Evolutionary conservation across 495 filamentous ascomycete species (phyloP).

Genomic region (Penicillium coffeae): DNA sequence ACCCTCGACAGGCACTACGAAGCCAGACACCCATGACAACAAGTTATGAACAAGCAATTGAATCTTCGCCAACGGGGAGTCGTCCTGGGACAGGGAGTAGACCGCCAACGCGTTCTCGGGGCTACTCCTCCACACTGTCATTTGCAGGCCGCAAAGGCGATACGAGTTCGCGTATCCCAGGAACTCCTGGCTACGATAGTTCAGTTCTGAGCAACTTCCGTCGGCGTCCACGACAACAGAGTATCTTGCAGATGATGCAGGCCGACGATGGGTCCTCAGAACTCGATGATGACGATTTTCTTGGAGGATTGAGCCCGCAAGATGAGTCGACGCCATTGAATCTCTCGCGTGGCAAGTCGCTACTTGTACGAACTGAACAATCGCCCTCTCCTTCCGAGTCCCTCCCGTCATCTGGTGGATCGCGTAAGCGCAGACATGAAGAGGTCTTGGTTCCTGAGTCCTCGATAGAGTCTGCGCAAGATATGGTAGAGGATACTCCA

Average conservation of each 20-base stretch:
- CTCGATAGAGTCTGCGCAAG: slow-evolving; percentile 13
- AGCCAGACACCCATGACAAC: slow-evolving; percentile 35
- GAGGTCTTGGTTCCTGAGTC: slow-evolving; percentile 24
- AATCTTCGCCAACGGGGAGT: slow-evolving; percentile 38
- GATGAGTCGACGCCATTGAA: slow-evolving; percentile 65
- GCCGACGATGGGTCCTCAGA: slow-evolving; percentile 46
- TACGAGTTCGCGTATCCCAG: slow-evolving; percentile 35
- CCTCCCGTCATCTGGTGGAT: slow-evolving; percentile 25
- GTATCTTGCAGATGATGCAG: slow-evolving; percentile 62
- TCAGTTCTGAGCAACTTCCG: slow-evolving; percentile 60
- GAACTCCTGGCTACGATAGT: slow-evolving; percentile 53
- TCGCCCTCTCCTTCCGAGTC: slow-evolving; percentile 19
- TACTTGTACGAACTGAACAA: slow-evolving; percentile 17
- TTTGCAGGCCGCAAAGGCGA: slow-evolving; percentile 43
- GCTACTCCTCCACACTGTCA: slow-evolving; percentile 45
- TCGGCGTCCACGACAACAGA: slow-evolving; percentile 61
- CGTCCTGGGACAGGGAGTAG: slow-evolving; percentile 39
- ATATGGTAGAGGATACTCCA: slow-evolving; percentile 19
- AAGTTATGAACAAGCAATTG: slow-evolving; percentile 36
- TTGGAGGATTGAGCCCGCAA: slow-evolving; percentile 58
- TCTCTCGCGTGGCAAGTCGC: slow-evolving; percentile 31
- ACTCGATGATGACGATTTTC: slow-evolving; percentile 48
- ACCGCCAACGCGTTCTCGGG: slow-evolving; percentile 43
- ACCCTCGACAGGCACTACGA: slow-evolving; percentile 22
- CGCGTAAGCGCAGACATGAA: slow-evolving; percentile 38